These are phyloP conservation scores for Tetrastigma voinierianum DNA, from an alignment of 164 flowering plant genomes.

Conservation along the genomic window DNA sequence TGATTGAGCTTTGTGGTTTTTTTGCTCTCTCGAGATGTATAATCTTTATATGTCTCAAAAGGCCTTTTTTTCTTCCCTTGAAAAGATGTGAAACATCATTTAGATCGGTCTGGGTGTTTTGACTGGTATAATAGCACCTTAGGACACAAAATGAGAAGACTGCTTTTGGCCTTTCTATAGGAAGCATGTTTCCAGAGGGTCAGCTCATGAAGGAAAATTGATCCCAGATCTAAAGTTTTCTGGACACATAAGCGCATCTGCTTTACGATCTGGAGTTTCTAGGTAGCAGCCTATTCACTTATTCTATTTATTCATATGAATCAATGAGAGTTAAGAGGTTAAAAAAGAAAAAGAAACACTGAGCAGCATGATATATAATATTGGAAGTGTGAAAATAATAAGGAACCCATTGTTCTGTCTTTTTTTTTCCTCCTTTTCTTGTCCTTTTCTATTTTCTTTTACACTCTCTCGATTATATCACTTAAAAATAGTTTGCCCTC, in stretches of 20 bases:
- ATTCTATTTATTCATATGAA: background rate
- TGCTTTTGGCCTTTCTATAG: constrained; percentile 74
- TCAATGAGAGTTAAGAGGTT: no score
- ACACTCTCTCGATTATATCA: background rate
- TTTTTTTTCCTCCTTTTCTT: background rate
- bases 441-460: background rate
- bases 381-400: no score
- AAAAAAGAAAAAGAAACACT: no score
- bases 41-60: background rate
- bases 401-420: no score
- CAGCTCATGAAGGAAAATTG: constrained; percentile 51
- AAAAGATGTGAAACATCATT: constrained; percentile 41
- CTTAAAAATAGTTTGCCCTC: background rate
- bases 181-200: constrained; percentile 56
- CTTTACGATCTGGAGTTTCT: constrained; percentile 75
- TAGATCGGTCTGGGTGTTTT: constrained; percentile 42
- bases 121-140: constrained; percentile 46
- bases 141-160: constrained; percentile 51
- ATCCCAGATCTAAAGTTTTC: no score
- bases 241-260: constrained; percentile 73
- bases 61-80: background rate
- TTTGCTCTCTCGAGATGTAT: background rate
- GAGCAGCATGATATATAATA: no score
- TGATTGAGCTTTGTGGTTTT: background rate
- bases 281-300: constrained; percentile 36